Evolutionary conservation across 2,329 filamentous ascomycete genomes (phyloP).

Genomic region (Cladosporium austrohemisphaericum): DNA sequence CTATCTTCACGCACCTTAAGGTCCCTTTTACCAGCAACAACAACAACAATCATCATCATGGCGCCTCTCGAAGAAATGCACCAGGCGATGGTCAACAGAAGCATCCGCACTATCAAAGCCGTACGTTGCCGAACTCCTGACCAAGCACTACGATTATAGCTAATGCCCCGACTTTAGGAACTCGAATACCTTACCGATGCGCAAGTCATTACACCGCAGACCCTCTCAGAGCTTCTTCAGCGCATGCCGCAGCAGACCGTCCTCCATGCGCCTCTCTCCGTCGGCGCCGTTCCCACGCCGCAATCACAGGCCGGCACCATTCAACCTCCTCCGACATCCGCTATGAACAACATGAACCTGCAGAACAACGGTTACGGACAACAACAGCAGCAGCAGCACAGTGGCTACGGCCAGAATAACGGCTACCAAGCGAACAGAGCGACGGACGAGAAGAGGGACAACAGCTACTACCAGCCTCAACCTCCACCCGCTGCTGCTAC

Average conservation of each 20-base stretch:
- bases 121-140: constrained; percentile 46
- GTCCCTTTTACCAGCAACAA: too few relatives aligned
- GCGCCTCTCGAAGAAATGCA: constrained; percentile 41
- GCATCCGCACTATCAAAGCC: constrained; percentile 81
- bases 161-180: constrained; percentile 57
- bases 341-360: constrained; percentile 34
- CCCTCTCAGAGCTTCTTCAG: constrained; percentile 69
- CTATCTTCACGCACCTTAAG: too few relatives aligned
- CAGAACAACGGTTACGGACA: constrained; percentile 24
- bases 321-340: constrained; percentile 25
- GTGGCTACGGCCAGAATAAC: constrained; percentile 20
- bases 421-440: constrained; percentile 16
- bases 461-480: constrained; percentile 37
- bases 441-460: constrained; percentile 34
- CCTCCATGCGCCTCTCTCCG: constrained; percentile 42
- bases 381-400: constrained; percentile 15
- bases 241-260: constrained; percentile 70
- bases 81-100: constrained; percentile 70
- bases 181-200: constrained; percentile 85
- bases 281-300: constrained; percentile 34
- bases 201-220: constrained; percentile 69
- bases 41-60: constrained; percentile 23
- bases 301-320: constrained; percentile 18
- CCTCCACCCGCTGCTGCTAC: constrained; percentile 35
- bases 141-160: constrained; percentile 6